Evolutionary conservation across 2,329 filamentous ascomycete genomes (phyloP), one percentile per base, ranked within the genome.

Genomic region (Beauveria australis): DNA sequence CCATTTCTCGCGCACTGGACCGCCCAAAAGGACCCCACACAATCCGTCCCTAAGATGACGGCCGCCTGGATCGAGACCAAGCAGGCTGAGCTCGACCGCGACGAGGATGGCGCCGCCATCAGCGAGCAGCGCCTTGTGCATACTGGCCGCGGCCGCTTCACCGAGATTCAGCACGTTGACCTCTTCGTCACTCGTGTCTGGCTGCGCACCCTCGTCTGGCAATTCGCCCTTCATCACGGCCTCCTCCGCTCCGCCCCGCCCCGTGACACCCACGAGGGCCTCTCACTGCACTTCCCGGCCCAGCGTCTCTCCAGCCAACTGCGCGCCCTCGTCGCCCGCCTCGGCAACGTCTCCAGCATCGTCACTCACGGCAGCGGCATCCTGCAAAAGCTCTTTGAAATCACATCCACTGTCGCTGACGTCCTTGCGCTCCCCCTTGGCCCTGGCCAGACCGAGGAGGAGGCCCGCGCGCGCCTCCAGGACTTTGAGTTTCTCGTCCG

Each of bases 301-400:
- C 69, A 71, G 19, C 70, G 74, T 6, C 68, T 77, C 16, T 75
- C 74, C 10, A 65, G 67, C 3, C 72, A 77, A 65, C 69, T 77
- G 4, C 73, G 75, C 44, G 70, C 64, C 43, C 69, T 77, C 16
- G 72, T 76, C 18, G 66, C 66, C 49, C 69, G 69, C 2, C 65
- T 76, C 1, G 67, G 70, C 5, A 75, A 69, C 61, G 68, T 73
- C 19, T 69, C 72, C 43, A 78, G 78, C 58, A 78, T 85, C 61
- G 78, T 78, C 30, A 78, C 81, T 5, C 81, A 85, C 64, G 82
- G 82, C 8, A 80, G 75, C 43, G 79, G 79, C 24, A 81, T 85
- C 59, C 72, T 84, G 57, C 78, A 82, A 63, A 85, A 85, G 67
- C 72, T 85, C 5, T 83, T 85, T 60, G 82, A 85, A 65, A 82